These are phyloP conservation scores for Lindgomyces ingoldianus DNA, from an alignment of 495 filamentous ascomycete genomes.

Conservation along the genomic window DNA sequence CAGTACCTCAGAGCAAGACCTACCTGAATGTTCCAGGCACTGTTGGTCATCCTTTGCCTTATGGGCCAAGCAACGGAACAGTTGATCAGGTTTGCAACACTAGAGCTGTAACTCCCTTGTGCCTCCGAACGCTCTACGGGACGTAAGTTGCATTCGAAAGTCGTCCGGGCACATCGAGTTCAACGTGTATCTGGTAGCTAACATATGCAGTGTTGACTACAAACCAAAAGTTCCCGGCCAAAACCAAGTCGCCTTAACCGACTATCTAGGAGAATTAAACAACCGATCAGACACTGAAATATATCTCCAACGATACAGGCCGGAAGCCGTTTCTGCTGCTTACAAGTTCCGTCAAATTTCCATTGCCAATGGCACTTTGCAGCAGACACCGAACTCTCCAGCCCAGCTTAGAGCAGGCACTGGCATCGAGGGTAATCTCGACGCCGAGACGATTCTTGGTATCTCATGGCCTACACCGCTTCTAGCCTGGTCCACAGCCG, in stretches of 20 bases:
- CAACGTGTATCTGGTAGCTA: no score
- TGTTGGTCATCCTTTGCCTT: neutral
- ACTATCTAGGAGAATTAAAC: conserved; percentile 51
- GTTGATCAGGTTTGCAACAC: conserved; percentile 50
- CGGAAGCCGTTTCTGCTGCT: conserved; percentile 45
- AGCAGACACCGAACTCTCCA: conserved; percentile 39
- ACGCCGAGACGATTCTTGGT: conserved; percentile 46
- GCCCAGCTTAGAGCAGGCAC: conserved; percentile 20
- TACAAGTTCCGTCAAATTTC: conserved; percentile 48
- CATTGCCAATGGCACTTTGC: conserved; percentile 44
- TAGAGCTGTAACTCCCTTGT: conserved; percentile 52
- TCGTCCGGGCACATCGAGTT: no score
- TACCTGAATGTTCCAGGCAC: neutral
- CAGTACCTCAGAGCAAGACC: conserved; percentile 14
- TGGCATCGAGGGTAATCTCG: conserved; percentile 48
- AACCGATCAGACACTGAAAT: conserved; percentile 52
- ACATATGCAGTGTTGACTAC: conserved; percentile 51
- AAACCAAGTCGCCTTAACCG: conserved; percentile 51
- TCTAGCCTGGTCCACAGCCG: conserved; percentile 39
- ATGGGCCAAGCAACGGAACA: conserved; percentile 25
- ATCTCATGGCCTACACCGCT: conserved; percentile 40
- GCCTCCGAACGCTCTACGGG: conserved; percentile 57
- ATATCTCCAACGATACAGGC: conserved; percentile 52
- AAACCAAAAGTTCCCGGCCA: conserved; percentile 45
- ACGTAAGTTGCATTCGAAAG: conserved; percentile 36